Evolutionary conservation across 1,284 basidiomycete genomes (phyloP), one percentile per base, ranked within the genome.

Genomic region (Kalmanozyma brasiliensis): DNA sequence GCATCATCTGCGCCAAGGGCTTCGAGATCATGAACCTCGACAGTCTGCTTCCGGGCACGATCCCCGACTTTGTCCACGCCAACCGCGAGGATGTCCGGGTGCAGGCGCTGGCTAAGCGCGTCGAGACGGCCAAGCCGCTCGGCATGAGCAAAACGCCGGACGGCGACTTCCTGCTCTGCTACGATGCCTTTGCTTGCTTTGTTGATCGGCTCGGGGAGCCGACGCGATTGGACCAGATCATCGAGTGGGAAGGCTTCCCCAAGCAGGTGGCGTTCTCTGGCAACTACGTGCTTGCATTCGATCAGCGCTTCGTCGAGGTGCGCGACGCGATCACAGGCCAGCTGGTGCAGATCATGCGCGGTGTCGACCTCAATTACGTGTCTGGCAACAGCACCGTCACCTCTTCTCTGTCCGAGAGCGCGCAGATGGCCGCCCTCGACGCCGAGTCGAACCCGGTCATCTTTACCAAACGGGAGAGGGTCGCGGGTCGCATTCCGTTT

Each of bases 241-340:
- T 97, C 75, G 94, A 97, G 81, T 98, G 94, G 93, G 94, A 98
- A 83, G 93, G 93, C 11, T 90, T 88, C 2, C 73, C 74, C 24
- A 58, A 65, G 42, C 59, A 69, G 52, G 91, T 93, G 24, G 92
- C 92, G 0, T 89, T 91, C 84, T 92, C 94, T 75, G 88, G 90
- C 45, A 92, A 93, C 0, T 94, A 94, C 75, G 86, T 98, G 47
- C 86, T 97, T 17, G 89, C 95, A 32, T 93, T 97, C 83, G 93
- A 95, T 80, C 86, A 88, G 16, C 89, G 91, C 26, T 97, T 97
- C 84, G 90, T 98, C 79, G 94, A 98, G 83, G 88, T 98, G 37
- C 88, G 94, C 29, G 90, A 96, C 78, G 87, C 90, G 72, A 85
- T 90, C 68, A 92, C 89, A 0, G 93, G 93, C 13, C 89, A 91